These are phyloP conservation scores for Colletotrichum acutatum DNA, from an alignment of 2,329 filamentous ascomycete genomes.

Conservation along the genomic window DNA sequence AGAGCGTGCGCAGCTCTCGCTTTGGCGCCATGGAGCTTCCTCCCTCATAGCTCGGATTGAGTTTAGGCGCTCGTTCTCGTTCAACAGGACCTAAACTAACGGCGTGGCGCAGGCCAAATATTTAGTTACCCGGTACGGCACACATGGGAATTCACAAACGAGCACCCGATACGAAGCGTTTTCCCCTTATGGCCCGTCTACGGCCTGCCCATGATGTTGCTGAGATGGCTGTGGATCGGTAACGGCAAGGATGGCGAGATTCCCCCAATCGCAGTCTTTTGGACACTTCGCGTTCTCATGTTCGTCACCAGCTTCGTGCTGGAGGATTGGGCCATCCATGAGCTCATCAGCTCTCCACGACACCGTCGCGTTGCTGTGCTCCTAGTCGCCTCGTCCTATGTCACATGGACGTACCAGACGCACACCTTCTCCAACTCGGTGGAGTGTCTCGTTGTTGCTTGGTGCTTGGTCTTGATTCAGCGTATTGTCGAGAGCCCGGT, in stretches of 20 bases:
- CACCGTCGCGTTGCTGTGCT: conserved; percentile 79
- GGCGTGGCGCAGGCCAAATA: conserved; percentile 75
- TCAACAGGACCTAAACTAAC: conserved; percentile 31
- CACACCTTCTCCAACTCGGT: conserved; percentile 99
- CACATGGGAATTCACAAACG: conserved; percentile 96
- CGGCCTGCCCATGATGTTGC: conserved; percentile 89
- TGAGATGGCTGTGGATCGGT: conserved; percentile 93
- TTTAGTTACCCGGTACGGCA: conserved; percentile 90
- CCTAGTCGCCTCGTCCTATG: conserved; percentile 93
- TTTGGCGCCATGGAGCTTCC: conserved; percentile 14
- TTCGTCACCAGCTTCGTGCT: conserved; percentile 95
- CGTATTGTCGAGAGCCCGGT: conserved; percentile 86
- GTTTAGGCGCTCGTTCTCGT: conserved; percentile 28
- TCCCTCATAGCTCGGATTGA: conserved; percentile 19
- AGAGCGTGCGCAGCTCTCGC: neutral
- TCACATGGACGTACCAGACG: conserved; percentile 98
- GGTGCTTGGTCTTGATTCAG: conserved; percentile 92
- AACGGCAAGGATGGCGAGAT: conserved; percentile 81
- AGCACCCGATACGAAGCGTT: conserved; percentile 90
- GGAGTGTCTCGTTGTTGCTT: conserved; percentile 91
- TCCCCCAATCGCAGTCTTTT: conserved; percentile 88
- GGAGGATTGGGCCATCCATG: conserved; percentile 97
- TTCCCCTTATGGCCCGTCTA: conserved; percentile 98
- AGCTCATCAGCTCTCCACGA: conserved; percentile 82
- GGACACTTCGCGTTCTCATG: conserved; percentile 89